A percentile compares a stretch with the other conserved stretches of the same genome.
phyloP scores from a whole-genome alignment of 371 early-diverging fungal species.

The Mucor circinelloides region DNA sequence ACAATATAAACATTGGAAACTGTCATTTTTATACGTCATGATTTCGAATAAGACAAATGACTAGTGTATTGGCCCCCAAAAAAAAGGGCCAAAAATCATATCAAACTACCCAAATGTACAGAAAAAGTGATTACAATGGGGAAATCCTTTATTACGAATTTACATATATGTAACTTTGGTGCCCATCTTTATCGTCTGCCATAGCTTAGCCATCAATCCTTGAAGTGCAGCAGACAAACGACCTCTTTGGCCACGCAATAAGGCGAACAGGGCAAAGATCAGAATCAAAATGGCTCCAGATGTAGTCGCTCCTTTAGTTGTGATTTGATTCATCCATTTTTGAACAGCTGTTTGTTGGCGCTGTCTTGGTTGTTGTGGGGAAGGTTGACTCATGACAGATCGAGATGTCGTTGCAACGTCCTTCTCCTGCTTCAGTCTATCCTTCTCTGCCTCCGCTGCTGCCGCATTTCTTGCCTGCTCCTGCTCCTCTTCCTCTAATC shows the following conservation, averaged over 20 bases:
- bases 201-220: conserved; percentile 30
- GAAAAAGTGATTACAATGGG: background rate
- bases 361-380: background rate
- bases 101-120: background rate
- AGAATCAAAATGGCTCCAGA: conserved; percentile 27
- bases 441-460: conserved; percentile 7
- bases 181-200: conserved; percentile 50
- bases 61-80: background rate
- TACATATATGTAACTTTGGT: conserved; percentile 52
- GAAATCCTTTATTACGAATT: background rate
- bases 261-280: conserved; percentile 32
- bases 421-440: conserved; percentile 1
- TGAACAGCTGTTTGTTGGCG: conserved; percentile 14
- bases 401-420: conserved; percentile 1
- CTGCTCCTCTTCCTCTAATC: conserved; percentile 7
- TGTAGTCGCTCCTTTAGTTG: conserved; percentile 19
- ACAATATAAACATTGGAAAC: background rate
- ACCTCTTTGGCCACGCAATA: conserved; percentile 31
- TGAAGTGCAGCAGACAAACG: conserved; percentile 28
- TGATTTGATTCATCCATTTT: conserved; percentile 30
- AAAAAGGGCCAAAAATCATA: background rate
- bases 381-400: background rate
- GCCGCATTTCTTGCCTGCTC: conserved; percentile 9
- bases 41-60: background rate
- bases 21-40: background rate